Evolutionary conservation across 2,329 filamentous ascomycete genomes (phyloP).

Genomic region (Pseudogymnoascus sp.): DNA sequence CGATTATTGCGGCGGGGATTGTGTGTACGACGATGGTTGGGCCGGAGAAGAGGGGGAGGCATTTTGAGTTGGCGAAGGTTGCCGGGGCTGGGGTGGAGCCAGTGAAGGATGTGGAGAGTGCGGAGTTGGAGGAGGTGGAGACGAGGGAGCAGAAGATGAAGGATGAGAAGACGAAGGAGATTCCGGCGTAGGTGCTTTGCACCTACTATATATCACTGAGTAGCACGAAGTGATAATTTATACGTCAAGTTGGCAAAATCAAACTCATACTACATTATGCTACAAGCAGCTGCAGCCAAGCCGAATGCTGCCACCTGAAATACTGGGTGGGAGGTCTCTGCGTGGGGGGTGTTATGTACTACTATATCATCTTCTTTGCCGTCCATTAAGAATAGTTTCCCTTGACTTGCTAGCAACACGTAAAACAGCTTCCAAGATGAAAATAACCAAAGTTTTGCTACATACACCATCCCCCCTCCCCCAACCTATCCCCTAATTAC

Average conservation of each 20-base stretch:
- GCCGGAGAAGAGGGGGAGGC: conserved; percentile 64
- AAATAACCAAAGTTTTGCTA: background rate
- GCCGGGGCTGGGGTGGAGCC: conserved; percentile 36
- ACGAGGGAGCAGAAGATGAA: background rate
- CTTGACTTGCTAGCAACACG: too few species aligned
- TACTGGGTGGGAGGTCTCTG: too few species aligned
- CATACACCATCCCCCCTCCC: background rate
- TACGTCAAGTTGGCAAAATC: too few species aligned
- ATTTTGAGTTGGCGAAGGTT: conserved; percentile 56
- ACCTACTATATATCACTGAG: too few species aligned
- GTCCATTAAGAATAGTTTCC: too few species aligned
- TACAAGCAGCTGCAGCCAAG: too few species aligned
- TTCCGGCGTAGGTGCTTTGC: conserved; percentile 7
- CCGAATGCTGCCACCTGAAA: too few species aligned
- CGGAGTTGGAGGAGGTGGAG: background rate
- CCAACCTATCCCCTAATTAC: background rate
- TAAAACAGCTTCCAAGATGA: too few species aligned
- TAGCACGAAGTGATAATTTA: too few species aligned
- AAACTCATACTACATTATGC: too few species aligned
- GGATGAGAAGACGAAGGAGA: background rate
- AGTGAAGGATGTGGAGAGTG: conserved; percentile 22
- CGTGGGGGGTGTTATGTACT: too few species aligned
- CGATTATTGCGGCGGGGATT: conserved; percentile 67
- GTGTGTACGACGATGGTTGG: conserved; percentile 53
- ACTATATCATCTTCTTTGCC: too few species aligned